Percentiles rank a stretch among this genome's conserved stretches.
These are phyloP conservation scores for Lactarius deliciosus DNA, from an alignment of 768 basidiomycete genomes.

Conservation along the genomic window DNA sequence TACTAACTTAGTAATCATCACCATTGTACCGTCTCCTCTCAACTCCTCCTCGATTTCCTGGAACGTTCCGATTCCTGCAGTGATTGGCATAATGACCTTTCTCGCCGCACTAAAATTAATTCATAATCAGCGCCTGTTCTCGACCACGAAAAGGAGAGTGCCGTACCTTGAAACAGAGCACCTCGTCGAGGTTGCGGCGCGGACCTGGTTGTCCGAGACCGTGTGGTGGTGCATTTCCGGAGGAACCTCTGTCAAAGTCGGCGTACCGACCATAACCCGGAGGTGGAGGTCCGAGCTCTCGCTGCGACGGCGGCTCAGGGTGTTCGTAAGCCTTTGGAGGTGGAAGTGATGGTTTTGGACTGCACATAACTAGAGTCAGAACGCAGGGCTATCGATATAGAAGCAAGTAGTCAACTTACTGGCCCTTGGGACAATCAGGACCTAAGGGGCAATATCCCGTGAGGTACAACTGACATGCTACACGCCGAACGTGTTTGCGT, in stretches of 20 bases:
- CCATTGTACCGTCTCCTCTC: constrained; percentile 45
- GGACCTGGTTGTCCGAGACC: constrained; percentile 39
- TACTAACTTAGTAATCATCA: constrained; percentile 23
- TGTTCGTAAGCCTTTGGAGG: constrained; percentile 73
- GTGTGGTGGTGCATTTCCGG: constrained; percentile 40
- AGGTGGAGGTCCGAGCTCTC: constrained; percentile 86
- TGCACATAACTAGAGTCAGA: constrained; percentile 36
- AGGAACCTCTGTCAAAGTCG: constrained; percentile 60
- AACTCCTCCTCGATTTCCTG: constrained; percentile 84
- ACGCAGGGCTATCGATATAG: not conserved
- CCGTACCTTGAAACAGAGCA: constrained; percentile 82
- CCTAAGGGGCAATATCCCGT: constrained; percentile 93
- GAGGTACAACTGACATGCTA: constrained; percentile 87
- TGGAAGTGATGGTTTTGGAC: constrained; percentile 77
- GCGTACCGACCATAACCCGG: constrained; percentile 87
- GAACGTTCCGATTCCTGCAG: constrained; percentile 87
- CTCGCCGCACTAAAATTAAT: constrained; percentile 67
- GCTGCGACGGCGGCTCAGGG: constrained; percentile 69
- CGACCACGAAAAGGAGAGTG: constrained; percentile 5
- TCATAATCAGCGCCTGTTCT: constrained; percentile 10
- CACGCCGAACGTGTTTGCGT: constrained; percentile 88
- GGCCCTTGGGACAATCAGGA: constrained; percentile 81
- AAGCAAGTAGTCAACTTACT: constrained; percentile 54
- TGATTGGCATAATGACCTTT: constrained; percentile 96
- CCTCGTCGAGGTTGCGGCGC: constrained; percentile 77